These are phyloP conservation scores for Pseudofabraea citricarpa DNA, from an alignment of 2,329 filamentous ascomycete genomes.

Conservation along the genomic window DNA sequence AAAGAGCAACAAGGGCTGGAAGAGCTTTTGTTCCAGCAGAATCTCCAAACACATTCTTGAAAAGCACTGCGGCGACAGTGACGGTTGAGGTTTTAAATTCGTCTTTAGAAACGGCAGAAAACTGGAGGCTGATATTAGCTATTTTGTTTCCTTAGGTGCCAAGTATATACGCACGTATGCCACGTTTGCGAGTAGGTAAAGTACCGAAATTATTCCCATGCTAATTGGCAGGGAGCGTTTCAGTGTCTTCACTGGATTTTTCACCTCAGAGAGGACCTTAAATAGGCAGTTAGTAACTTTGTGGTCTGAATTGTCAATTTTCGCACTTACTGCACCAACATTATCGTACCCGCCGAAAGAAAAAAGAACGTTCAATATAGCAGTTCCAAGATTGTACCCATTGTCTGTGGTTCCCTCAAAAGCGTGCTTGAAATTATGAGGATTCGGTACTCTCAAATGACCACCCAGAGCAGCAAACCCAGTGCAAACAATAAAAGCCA, in stretches of 20 bases:
- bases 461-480: constrained; percentile 22
- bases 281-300: background rate
- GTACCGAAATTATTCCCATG: constrained; percentile 42
- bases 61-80: background rate
- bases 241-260: constrained; percentile 48
- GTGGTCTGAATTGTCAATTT: background rate
- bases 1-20: background rate
- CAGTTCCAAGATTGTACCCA: background rate
- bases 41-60: constrained; percentile 1
- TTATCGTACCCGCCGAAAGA: background rate
- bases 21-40: background rate
- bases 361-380: background rate
- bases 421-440: background rate
- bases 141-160: background rate
- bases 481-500: constrained; percentile 34
- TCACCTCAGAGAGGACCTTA: constrained; percentile 48
- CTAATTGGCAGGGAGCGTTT: constrained; percentile 50
- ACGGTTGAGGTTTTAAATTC: background rate
- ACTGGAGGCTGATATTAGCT: background rate
- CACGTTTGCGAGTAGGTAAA: constrained; percentile 52
- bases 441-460: background rate
- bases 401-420: background rate
- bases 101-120: background rate
- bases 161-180: constrained; percentile 33
- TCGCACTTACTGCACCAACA: background rate